Evolutionary conservation across 1,284 basidiomycete genomes (phyloP).

Genomic region (Ceratorhiza oryzae-sativae): DNA sequence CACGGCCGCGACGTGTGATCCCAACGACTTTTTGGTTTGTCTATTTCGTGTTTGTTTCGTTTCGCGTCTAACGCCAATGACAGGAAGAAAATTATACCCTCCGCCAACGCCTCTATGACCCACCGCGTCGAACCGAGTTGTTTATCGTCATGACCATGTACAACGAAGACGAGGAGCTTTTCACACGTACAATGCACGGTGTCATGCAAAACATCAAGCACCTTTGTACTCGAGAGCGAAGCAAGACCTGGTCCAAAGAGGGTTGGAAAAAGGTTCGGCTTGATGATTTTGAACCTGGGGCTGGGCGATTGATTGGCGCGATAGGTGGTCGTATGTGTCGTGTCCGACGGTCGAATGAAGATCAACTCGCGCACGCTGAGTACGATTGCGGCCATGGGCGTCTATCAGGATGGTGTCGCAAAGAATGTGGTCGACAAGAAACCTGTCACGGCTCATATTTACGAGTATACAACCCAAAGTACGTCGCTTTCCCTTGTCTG

Average conservation of each 20-base stretch:
- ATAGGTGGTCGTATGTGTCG: slow-evolving; percentile 57
- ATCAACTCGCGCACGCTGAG: slow-evolving; percentile 86
- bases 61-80: slow-evolving; percentile 7
- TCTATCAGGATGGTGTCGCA: slow-evolving; percentile 87
- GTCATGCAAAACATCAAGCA: slow-evolving; percentile 89
- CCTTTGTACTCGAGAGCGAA: slow-evolving; percentile 79
- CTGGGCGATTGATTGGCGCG: slow-evolving; percentile 7
- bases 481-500: slow-evolving; percentile 47
- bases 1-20: slow-evolving; percentile 91
- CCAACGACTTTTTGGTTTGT: slow-evolving; percentile 78
- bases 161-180: slow-evolving; percentile 77
- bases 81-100: slow-evolving; percentile 77
- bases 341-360: slow-evolving; percentile 82
- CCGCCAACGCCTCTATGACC: slow-evolving; percentile 81
- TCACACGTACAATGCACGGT: slow-evolving; percentile 90
- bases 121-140: slow-evolving; percentile 79
- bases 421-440: slow-evolving; percentile 90
- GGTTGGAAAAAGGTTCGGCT: slow-evolving; percentile 94
- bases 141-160: slow-evolving; percentile 87
- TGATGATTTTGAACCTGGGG: not conserved
- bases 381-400: slow-evolving; percentile 87
- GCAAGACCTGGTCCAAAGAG: slow-evolving; percentile 94
- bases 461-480: slow-evolving; percentile 94
- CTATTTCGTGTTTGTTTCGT: not conserved
- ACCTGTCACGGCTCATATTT: slow-evolving; percentile 89